Base-by-base conservation (phyloP, 805 yeast genomes). In the Metschnikowia vanudenii region DNA sequence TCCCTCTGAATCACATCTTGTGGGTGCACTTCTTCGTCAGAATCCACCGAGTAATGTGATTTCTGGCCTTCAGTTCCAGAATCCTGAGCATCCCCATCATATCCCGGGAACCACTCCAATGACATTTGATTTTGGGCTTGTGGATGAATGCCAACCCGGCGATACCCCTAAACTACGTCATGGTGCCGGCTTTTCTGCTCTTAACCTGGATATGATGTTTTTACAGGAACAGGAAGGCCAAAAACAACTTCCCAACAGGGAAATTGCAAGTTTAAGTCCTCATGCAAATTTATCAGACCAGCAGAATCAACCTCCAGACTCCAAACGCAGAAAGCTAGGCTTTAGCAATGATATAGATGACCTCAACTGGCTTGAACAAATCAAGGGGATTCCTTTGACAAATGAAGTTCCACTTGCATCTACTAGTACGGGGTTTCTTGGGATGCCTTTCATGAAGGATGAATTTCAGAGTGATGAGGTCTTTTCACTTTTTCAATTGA, bases 331-430 rank as follows among this genome's bases (percentile, higher is more conserved):
- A n/a, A 50, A 49, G n/a, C 7, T 30, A 11, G 55, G 55, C 10
- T 53, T 53, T 19, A 45, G 43, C 11, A 54, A 50, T 14, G 57
- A 55, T 9, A 47, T 41, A 19, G 56, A 45, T 43, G 63, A 68
- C 9, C 79, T 77, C 24, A 84, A 80, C 48, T 84, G 92, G 91
- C 67, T 86, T 13, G 75, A 80, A 28, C 89, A 84, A 51, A 84
- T 86, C 54, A 79, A 85, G 41, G 80, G 74, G 45, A 79, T 87
- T 1, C 87, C 89, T 5, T 75, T 78, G 51, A 86, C 82, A 39
- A 73, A 76, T 28, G 77, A 80, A 45, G 78, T 84, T 46, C 83
- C 71, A 40, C 63, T 57, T 30, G 75, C 68, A 32, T 74, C 73
- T 49, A 80, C 82, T 51, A 78, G 78, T 45, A 77, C 84, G 45